A percentile compares a stretch with the other conserved stretches of the same genome.
Conservation (phyloP, 2,329 filamentous ascomycete genomes). For the Colletotrichum horii region DNA sequence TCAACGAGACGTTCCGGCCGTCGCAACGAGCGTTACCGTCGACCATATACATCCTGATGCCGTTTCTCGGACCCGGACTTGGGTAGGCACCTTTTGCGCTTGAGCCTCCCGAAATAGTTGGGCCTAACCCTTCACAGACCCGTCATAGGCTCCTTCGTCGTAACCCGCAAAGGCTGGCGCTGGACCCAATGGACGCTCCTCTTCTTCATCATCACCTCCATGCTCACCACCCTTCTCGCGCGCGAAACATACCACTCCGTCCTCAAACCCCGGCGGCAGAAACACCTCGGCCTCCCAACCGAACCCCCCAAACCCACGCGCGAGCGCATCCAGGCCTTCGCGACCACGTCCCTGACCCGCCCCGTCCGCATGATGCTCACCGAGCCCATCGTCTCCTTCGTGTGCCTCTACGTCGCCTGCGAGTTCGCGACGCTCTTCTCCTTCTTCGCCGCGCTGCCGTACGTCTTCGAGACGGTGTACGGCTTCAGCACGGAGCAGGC, state of each 20-base stretch:
- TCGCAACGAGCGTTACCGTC: slow-evolving; percentile 47
- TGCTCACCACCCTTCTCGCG: slow-evolving; percentile 41
- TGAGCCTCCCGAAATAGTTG: no score
- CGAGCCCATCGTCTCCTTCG: slow-evolving; percentile 67
- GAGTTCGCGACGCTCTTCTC: slow-evolving; percentile 58
- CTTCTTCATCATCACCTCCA: slow-evolving; percentile 46
- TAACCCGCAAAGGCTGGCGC: slow-evolving; percentile 51
- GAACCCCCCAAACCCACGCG: slow-evolving; percentile 28
- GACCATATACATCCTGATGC: slow-evolving; percentile 53
- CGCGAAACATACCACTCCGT: slow-evolving; percentile 64
- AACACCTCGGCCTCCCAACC: slow-evolving; percentile 35
- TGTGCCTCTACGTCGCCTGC: slow-evolving; percentile 54
- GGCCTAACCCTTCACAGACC: slow-evolving; percentile 39
- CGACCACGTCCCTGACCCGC: slow-evolving; percentile 49
- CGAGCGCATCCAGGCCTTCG: slow-evolving; percentile 29
- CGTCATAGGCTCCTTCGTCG: slow-evolving; percentile 54
- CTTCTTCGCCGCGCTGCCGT: slow-evolving; percentile 58
- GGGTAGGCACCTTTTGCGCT: slow-evolving; percentile 52
- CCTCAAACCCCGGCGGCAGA: slow-evolving; percentile 42
- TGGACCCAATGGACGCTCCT: slow-evolving; percentile 59
- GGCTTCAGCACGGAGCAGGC: slow-evolving; percentile 46
- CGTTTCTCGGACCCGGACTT: slow-evolving; percentile 57
- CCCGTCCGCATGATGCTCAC: slow-evolving; percentile 64
- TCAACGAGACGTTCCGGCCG: slow-evolving; percentile 53
- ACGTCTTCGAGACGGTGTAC: slow-evolving; percentile 51